Percentiles rank a stretch among this genome's conserved stretches.
Evolutionary conservation across 1,284 basidiomycete genomes (phyloP).

Genomic region (Stygiomarasmius scandens): DNA sequence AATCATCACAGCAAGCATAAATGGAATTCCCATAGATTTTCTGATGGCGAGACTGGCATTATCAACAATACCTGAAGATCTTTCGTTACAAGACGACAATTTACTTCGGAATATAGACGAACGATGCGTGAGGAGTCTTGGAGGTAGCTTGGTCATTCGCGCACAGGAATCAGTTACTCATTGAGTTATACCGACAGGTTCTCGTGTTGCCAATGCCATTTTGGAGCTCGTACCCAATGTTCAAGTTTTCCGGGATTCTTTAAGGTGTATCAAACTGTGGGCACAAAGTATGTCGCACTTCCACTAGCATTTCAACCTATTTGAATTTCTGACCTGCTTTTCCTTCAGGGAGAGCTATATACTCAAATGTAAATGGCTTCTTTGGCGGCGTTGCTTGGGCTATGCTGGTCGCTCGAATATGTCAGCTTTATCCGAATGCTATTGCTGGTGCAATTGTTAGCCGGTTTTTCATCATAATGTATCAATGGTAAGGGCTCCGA

Average conservation of each 20-base stretch:
- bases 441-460: slow-evolving; percentile 95
- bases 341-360: slow-evolving; percentile 88
- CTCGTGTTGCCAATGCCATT: slow-evolving; percentile 96
- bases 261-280: slow-evolving; percentile 98
- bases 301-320: slow-evolving; percentile 12
- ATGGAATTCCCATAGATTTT: slow-evolving; percentile 93
- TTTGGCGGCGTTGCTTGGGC: slow-evolving; percentile 99
- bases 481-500: slow-evolving; percentile 75
- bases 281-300: slow-evolving; percentile 77
- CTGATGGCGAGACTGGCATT: slow-evolving; percentile 87
- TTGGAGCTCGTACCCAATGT: slow-evolving; percentile 95
- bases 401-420: slow-evolving; percentile 97
- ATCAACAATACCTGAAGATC: slow-evolving; percentile 87
- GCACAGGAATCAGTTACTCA: not conserved
- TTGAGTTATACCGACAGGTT: slow-evolving; percentile 57
- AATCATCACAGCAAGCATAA: slow-evolving; percentile 90
- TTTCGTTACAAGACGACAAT: slow-evolving; percentile 90
- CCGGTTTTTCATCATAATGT: slow-evolving; percentile 96
- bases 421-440: slow-evolving; percentile 96
- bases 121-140: slow-evolving; percentile 91
- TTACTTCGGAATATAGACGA: slow-evolving; percentile 94
- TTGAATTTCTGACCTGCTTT: not conserved
- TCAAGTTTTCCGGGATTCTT: slow-evolving; percentile 89
- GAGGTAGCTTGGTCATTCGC: slow-evolving; percentile 62
- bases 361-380: slow-evolving; percentile 98